These are phyloP conservation scores for Lasiodiplodia hormozganensis DNA, from an alignment of 2,329 filamentous ascomycete genomes.

Conservation along the genomic window DNA sequence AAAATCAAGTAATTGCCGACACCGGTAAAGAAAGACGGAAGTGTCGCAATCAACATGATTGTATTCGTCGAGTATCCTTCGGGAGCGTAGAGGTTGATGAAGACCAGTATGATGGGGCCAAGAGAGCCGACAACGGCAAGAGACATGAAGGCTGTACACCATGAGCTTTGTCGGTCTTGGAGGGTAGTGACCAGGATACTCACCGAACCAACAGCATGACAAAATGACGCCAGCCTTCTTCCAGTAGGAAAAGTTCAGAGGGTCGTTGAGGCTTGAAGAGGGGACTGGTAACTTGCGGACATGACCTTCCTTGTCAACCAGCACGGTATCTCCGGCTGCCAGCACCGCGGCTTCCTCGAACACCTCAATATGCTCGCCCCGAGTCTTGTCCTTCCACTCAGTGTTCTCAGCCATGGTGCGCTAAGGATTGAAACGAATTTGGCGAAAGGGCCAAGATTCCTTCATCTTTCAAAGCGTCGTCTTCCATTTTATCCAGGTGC, in stretches of 20 bases:
- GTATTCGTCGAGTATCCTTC: slow-evolving; percentile 6
- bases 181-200: slow-evolving; percentile 7
- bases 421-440: too few species aligned
- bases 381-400: slow-evolving; percentile 18
- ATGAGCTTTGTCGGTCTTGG: background rate
- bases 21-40: background rate
- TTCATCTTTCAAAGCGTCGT: background rate
- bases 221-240: slow-evolving; percentile 34
- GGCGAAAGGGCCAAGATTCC: background rate
- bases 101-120: slow-evolving; percentile 7
- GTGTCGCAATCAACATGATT: background rate
- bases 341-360: background rate
- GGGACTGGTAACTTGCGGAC: slow-evolving; percentile 36
- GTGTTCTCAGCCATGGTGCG: slow-evolving; percentile 10
- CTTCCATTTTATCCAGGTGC: background rate
- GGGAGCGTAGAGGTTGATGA: slow-evolving; percentile 1
- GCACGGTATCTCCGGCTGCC: slow-evolving; percentile 31
- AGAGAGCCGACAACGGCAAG: slow-evolving; percentile 2
- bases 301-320: slow-evolving; percentile 33
- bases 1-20: slow-evolving; percentile 33
- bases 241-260: slow-evolving; percentile 38
- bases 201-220: slow-evolving; percentile 42
- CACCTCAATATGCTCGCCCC: slow-evolving; percentile 18
- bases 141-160: background rate
- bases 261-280: slow-evolving; percentile 33